These are phyloP conservation scores for Plantago coronopus DNA, from an alignment of 305 asterid species.

Conservation along the genomic window DNA sequence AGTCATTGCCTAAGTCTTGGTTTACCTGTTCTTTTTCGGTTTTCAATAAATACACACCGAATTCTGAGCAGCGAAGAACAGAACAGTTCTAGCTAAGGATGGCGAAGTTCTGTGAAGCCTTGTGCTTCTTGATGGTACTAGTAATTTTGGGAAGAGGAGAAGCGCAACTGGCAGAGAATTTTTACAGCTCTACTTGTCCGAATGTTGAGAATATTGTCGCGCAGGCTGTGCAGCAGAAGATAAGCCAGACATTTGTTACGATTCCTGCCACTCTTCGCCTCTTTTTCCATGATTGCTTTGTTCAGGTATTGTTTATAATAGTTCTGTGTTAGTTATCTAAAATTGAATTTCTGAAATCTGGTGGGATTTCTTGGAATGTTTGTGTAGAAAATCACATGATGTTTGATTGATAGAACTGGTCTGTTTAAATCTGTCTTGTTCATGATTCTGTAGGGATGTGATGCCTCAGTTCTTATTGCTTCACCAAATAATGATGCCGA, in stretches of 20 bases:
- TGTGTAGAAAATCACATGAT: too few species aligned
- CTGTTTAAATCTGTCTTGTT: neutral
- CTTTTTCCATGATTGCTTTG: conserved; percentile 72
- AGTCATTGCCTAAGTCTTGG: conserved; percentile 20
- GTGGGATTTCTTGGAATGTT: neutral
- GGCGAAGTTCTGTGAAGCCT: conserved; percentile 21
- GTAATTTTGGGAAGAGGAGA: conserved; percentile 29
- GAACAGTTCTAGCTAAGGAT: conserved; percentile 18
- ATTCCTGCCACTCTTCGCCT: conserved; percentile 68
- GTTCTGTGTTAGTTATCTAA: neutral
- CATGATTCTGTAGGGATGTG: conserved; percentile 55
- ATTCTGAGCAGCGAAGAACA: conserved; percentile 8
- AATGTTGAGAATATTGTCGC: conserved; percentile 49
- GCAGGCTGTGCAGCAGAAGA: conserved; percentile 42
- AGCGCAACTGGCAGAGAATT: conserved; percentile 46
- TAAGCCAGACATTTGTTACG: conserved; percentile 49
- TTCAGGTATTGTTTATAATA: conserved; percentile 35
- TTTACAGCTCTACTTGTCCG: conserved; percentile 50
- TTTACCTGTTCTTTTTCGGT: conserved; percentile 17
- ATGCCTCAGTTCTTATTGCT: conserved; percentile 56
- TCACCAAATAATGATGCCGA: conserved; percentile 70
- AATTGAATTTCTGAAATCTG: neutral
- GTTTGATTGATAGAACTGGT: neutral
- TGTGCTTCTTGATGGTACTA: conserved; percentile 31
- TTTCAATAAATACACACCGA: conserved; percentile 15